A percentile compares a stretch with the other conserved stretches of the same genome.
Evolutionary conservation across 202 grass and related monocot species (phyloP).

Genomic region (Zizania palustris): DNA sequence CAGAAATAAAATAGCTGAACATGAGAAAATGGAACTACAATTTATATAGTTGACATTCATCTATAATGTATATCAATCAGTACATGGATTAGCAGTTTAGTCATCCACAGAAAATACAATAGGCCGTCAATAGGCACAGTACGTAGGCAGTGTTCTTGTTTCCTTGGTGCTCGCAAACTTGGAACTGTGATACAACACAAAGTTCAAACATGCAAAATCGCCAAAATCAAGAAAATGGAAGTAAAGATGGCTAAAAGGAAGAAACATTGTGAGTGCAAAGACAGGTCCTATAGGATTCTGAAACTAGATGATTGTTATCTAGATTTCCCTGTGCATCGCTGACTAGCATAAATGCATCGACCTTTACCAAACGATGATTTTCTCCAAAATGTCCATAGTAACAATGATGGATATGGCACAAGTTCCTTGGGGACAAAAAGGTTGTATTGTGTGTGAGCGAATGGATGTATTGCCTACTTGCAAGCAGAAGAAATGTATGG

Average conservation of each 20-base stretch:
- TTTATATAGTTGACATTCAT: background rate
- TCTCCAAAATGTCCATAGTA: conserved; percentile 28
- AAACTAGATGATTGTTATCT: background rate
- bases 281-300: no score
- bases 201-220: no score
- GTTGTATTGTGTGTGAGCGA: conserved; percentile 17
- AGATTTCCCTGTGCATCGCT: conserved; percentile 17
- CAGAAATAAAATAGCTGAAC: background rate
- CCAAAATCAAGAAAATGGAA: no score
- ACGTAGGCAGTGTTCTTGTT: no score
- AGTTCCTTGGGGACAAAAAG: conserved; percentile 27
- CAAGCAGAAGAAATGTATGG: conserved; percentile 33
- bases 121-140: background rate
- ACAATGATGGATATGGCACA: conserved; percentile 25
- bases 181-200: no score
- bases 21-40: background rate
- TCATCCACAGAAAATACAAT: background rate
- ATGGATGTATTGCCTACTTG: conserved; percentile 18
- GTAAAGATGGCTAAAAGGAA: no score
- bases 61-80: background rate
- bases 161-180: no score
- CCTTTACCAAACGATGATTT: conserved; percentile 20
- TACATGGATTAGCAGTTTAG: background rate
- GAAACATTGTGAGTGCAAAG: no score
- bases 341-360: conserved; percentile 25